These are phyloP conservation scores for Podosphaera xanthii DNA, from an alignment of 2,329 filamentous ascomycete species.

Conservation along the genomic window DNA sequence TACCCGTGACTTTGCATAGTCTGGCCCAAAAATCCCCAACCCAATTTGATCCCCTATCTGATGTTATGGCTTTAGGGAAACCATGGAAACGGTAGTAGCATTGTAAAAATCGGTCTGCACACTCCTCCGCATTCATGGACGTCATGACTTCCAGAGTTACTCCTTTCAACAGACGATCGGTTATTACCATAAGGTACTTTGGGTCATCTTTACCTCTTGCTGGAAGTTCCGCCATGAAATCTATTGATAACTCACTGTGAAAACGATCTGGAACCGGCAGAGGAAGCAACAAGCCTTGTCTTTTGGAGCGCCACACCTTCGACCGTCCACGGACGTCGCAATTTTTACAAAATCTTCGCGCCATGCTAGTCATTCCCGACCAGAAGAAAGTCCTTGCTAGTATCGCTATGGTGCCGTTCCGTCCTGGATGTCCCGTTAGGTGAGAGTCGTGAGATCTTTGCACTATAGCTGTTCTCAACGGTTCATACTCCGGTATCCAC, in stretches of 20 bases:
- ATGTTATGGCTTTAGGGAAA: neutral
- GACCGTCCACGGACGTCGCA: neutral
- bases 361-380: neutral
- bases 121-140: neutral
- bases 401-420: neutral
- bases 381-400: neutral
- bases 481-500: neutral
- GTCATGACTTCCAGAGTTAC: neutral
- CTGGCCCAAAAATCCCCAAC: neutral
- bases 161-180: neutral
- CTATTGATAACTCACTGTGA: neutral
- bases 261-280: neutral
- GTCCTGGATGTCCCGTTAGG: neutral
- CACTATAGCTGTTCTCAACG: neutral
- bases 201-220: neutral
- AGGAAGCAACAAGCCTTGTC: neutral
- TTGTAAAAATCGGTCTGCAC: neutral
- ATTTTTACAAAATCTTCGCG: neutral
- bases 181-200: neutral
- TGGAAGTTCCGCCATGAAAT: neutral
- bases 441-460: neutral
- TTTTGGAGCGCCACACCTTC: neutral
- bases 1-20: too few species aligned
- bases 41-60: neutral
- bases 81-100: neutral